Evolutionary conservation across 1,284 basidiomycete genomes (phyloP).

Genomic region (Sphagnurus paluster): DNA sequence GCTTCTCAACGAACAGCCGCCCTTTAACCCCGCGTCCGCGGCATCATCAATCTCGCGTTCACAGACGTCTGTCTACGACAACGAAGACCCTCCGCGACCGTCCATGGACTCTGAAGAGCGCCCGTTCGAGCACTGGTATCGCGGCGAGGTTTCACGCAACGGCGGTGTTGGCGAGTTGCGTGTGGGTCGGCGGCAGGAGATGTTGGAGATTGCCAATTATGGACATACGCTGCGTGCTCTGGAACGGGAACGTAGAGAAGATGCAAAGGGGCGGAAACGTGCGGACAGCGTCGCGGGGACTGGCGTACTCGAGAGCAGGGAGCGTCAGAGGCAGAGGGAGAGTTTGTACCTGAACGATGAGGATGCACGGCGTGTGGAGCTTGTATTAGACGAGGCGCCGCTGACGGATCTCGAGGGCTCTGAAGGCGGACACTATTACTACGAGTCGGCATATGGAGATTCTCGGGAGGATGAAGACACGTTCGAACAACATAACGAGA

Average conservation of each 20-base stretch:
- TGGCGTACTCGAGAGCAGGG: slow-evolving; percentile 36
- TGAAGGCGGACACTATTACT: slow-evolving; percentile 10
- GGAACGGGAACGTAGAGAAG: slow-evolving; percentile 22
- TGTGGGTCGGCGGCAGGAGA: slow-evolving; percentile 69
- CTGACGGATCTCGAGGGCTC: slow-evolving; percentile 64
- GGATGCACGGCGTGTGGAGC: slow-evolving; percentile 38
- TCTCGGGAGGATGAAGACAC: slow-evolving; percentile 22
- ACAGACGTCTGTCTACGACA: slow-evolving; percentile 18
- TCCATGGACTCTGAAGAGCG: slow-evolving; percentile 77
- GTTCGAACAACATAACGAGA: slow-evolving; percentile 22
- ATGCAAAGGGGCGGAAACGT: slow-evolving; percentile 39
- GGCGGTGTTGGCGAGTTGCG: slow-evolving; percentile 78
- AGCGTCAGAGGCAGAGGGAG: slow-evolving; percentile 48
- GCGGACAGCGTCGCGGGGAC: slow-evolving; percentile 59
- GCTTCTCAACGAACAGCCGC: slow-evolving; percentile 51
- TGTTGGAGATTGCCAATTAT: slow-evolving; percentile 81
- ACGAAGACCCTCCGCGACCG: slow-evolving; percentile 38
- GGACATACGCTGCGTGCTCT: slow-evolving; percentile 52
- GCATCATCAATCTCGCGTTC: slow-evolving; percentile 33
- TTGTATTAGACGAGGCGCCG: slow-evolving; percentile 70
- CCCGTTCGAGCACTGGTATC: slow-evolving; percentile 82
- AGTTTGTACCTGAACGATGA: slow-evolving; percentile 72
- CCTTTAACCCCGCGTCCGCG: slow-evolving; percentile 39
- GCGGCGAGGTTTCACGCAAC: slow-evolving; percentile 75
- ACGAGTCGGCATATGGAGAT: not conserved